These are phyloP conservation scores for Hypsizygus marmoreus DNA, from an alignment of 768 basidiomycete species.

Conservation along the genomic window DNA sequence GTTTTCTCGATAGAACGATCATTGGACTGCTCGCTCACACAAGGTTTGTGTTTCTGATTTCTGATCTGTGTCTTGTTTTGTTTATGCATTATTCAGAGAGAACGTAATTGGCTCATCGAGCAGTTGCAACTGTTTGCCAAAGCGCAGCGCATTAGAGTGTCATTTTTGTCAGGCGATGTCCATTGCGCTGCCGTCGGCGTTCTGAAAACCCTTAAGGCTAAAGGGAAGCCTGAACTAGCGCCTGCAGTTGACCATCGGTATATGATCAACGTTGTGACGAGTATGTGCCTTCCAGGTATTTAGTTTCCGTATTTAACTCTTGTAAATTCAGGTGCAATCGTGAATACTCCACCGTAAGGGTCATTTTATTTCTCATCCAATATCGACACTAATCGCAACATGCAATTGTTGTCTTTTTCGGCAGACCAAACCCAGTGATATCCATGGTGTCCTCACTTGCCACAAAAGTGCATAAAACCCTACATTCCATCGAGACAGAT, in stretches of 20 bases:
- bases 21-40: conserved; percentile 84
- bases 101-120: conserved; percentile 87
- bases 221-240: conserved; percentile 46
- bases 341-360: conserved; percentile 86
- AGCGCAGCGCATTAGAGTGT: conserved; percentile 66
- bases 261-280: conserved; percentile 88
- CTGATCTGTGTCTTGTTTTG: not conserved
- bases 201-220: conserved; percentile 65
- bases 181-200: conserved; percentile 87
- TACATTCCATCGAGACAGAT: conserved; percentile 82
- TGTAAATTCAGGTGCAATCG: conserved; percentile 73
- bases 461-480: conserved; percentile 80
- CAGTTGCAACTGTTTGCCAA: conserved; percentile 75
- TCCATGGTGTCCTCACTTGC: conserved; percentile 80
- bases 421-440: conserved; percentile 72
- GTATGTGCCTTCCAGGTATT: conserved; percentile 38
- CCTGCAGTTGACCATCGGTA: conserved; percentile 75
- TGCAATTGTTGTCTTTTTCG: conserved; percentile 15
- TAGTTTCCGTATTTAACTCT: not conserved
- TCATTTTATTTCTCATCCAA: not conserved
- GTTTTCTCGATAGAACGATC: too few relatives aligned
- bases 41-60: conserved; percentile 48
- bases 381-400: not conserved
- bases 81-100: conserved; percentile 51
- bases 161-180: conserved; percentile 91